A percentile compares a stretch with the other conserved stretches of the same genome.
Conservation (phyloP, 2,329 filamentous ascomycete species). For the Rasamsonia emersonii region DNA sequence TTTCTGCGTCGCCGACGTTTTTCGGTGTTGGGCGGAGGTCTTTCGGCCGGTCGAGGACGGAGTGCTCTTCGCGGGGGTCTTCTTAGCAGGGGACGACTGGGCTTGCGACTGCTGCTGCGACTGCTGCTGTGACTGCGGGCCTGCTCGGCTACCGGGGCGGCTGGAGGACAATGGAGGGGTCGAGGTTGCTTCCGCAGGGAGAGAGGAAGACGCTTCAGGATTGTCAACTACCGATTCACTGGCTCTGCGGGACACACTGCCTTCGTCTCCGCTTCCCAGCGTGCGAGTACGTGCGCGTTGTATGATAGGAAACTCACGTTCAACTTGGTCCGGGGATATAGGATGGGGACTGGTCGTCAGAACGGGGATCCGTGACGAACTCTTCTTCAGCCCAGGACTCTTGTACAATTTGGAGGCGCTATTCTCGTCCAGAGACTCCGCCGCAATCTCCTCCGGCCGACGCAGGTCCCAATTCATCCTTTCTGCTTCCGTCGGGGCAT, state of each 20-base stretch:
- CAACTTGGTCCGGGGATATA: conserved; percentile 61
- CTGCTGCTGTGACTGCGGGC: too few relatives aligned
- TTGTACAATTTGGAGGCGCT: conserved; percentile 42
- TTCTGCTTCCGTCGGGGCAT: conserved; percentile 33
- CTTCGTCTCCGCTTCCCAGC: conserved; percentile 49
- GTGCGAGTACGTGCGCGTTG: conserved; percentile 52
- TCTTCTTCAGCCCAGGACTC: conserved; percentile 48
- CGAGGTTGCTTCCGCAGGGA: conserved; percentile 12
- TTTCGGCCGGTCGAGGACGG: conserved; percentile 26
- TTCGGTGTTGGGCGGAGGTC: conserved; percentile 31
- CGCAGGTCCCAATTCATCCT: conserved; percentile 61
- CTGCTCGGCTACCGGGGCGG: conserved; percentile 24
- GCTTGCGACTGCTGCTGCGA: conserved; percentile 7
- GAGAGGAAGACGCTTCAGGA: conserved; percentile 17
- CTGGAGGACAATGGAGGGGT: conserved; percentile 11
- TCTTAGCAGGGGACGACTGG: conserved; percentile 23
- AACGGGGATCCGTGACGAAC: conserved; percentile 76
- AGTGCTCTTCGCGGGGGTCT: conserved; percentile 17
- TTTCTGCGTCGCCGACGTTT: conserved; percentile 27
- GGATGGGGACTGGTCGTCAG: conserved; percentile 71
- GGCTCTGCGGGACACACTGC: conserved; percentile 55
- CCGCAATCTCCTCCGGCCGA: conserved; percentile 66
- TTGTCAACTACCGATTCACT: conserved; percentile 43
- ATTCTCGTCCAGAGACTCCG: conserved; percentile 29
- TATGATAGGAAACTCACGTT: conserved; percentile 59